A percentile compares a stretch with the other conserved stretches of the same genome.
Conservation (phyloP, 441 rosid species). For the Aleurites moluccanus region DNA sequence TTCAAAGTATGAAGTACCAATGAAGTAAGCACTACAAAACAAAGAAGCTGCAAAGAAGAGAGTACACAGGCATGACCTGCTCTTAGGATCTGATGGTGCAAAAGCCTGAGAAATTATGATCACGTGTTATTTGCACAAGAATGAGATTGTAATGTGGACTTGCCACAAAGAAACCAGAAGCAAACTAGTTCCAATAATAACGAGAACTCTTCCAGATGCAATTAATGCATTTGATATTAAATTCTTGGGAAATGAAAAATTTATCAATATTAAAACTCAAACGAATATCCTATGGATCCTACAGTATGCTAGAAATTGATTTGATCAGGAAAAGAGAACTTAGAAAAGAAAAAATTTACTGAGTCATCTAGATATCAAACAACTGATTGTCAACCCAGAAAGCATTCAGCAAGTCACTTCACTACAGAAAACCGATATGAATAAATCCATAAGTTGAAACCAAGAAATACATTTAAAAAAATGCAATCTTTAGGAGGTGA, state of each 20-base stretch:
- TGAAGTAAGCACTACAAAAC: slow-evolving; percentile 60
- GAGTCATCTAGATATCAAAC: not conserved
- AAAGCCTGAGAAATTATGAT: slow-evolving; percentile 36
- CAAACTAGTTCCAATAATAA: not conserved
- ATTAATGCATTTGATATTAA: not conserved
- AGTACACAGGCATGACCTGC: slow-evolving; percentile 58
- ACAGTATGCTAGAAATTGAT: not conserved
- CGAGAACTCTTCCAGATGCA: not conserved
- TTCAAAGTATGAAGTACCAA: slow-evolving; percentile 43
- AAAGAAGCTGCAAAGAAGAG: slow-evolving; percentile 48
- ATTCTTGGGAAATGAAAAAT: not conserved
- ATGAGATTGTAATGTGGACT: not conserved
- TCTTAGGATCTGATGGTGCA: slow-evolving; percentile 43
- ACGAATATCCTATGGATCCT: not conserved
- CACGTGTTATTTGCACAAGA: not conserved
- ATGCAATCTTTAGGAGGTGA: not conserved
- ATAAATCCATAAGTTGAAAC: not conserved
- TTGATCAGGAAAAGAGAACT: not conserved
- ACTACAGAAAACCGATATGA: not conserved
- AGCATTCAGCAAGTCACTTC: not conserved
- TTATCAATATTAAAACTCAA: not conserved
- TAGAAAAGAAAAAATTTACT: not conserved
- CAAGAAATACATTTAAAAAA: not conserved
- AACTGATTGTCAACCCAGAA: not conserved
- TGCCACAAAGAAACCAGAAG: not conserved